These are phyloP conservation scores for Cystofilobasidium macerans DNA, from an alignment of 768 basidiomycete species.

Conservation along the genomic window DNA sequence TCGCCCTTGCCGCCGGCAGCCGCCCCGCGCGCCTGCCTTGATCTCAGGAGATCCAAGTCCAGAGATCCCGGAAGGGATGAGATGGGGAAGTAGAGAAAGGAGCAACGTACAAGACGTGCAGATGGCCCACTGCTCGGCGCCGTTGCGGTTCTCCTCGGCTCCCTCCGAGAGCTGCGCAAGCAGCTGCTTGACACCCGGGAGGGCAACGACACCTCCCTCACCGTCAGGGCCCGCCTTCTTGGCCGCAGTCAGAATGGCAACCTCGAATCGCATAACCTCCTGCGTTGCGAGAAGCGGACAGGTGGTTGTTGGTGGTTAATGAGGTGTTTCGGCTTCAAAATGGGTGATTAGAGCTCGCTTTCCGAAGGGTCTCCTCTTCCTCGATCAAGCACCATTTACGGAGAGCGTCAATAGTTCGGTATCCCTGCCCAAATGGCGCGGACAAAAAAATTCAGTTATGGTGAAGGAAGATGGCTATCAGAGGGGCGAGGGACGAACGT, in stretches of 20 bases:
- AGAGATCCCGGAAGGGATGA: too few relatives aligned
- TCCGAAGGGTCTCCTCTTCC: slow-evolving; percentile 19
- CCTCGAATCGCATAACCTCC: slow-evolving; percentile 26
- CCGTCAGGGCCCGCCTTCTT: slow-evolving; percentile 17
- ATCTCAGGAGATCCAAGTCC: too few relatives aligned
- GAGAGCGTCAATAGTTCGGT: slow-evolving; percentile 21
- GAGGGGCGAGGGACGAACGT: neutral
- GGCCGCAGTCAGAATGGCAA: slow-evolving; percentile 24
- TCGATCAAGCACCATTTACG: slow-evolving; percentile 31
- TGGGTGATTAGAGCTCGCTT: too few relatives aligned
- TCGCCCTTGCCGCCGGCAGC: too few relatives aligned
- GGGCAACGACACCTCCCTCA: slow-evolving; percentile 21
- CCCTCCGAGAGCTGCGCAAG: slow-evolving; percentile 18
- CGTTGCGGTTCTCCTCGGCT: slow-evolving; percentile 18
- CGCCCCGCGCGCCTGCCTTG: too few relatives aligned
- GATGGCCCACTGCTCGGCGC: slow-evolving; percentile 23
- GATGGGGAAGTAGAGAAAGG: neutral
- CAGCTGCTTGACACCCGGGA: slow-evolving; percentile 23
- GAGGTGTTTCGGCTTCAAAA: too few relatives aligned
- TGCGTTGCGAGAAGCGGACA: slow-evolving; percentile 19
- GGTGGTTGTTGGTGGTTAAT: too few relatives aligned
- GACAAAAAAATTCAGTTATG: neutral
- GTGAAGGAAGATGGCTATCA: neutral
- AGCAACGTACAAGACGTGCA: slow-evolving; percentile 25
- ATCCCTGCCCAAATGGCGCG: neutral